A percentile compares a stretch with the other conserved stretches of the same genome.
Evolutionary conservation across 2,329 filamentous ascomycete species (phyloP).

Genomic region (Pseudogymnoascus verrucosus): DNA sequence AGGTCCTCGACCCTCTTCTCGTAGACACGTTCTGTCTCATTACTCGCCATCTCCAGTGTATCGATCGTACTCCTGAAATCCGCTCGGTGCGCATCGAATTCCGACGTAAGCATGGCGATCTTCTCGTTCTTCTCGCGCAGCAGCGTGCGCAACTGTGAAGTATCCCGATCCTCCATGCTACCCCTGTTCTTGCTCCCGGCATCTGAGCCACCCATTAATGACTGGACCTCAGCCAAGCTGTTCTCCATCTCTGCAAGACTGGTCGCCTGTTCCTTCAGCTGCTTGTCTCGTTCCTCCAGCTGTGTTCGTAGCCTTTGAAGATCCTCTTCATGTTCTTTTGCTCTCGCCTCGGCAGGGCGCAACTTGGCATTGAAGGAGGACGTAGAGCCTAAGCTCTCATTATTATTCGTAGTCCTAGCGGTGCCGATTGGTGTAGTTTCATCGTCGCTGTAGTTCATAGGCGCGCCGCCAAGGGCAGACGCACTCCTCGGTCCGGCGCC

Average conservation of each 20-base stretch:
- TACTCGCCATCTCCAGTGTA: slow-evolving; percentile 88
- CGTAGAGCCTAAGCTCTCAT: slow-evolving; percentile 45
- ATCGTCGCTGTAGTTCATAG: slow-evolving; percentile 48
- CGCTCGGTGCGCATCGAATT: slow-evolving; percentile 90
- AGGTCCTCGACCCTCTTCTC: slow-evolving; percentile 86
- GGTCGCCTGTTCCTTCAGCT: slow-evolving; percentile 79
- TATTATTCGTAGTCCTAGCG: slow-evolving; percentile 43
- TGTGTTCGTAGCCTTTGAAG: slow-evolving; percentile 63
- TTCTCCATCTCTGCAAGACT: slow-evolving; percentile 85
- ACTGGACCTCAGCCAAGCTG: slow-evolving; percentile 72
- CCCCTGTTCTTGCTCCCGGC: slow-evolving; percentile 39
- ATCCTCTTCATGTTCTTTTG: slow-evolving; percentile 55
- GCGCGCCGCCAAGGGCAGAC: slow-evolving; percentile 47
- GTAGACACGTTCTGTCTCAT: slow-evolving; percentile 92
- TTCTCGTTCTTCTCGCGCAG: slow-evolving; percentile 95
- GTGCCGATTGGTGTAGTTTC: slow-evolving; percentile 41
- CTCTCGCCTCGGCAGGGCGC: slow-evolving; percentile 33
- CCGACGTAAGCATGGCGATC: slow-evolving; percentile 83
- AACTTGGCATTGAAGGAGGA: slow-evolving; percentile 47
- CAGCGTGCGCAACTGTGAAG: slow-evolving; percentile 67
- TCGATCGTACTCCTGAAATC: slow-evolving; percentile 97
- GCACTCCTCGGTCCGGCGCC: slow-evolving; percentile 48
- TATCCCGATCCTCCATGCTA: slow-evolving; percentile 61
- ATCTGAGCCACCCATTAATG: slow-evolving; percentile 54
- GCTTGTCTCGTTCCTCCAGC: slow-evolving; percentile 75